These are phyloP conservation scores for Aspergillus egyptiacus DNA, from an alignment of 495 filamentous ascomycete species.

Conservation along the genomic window DNA sequence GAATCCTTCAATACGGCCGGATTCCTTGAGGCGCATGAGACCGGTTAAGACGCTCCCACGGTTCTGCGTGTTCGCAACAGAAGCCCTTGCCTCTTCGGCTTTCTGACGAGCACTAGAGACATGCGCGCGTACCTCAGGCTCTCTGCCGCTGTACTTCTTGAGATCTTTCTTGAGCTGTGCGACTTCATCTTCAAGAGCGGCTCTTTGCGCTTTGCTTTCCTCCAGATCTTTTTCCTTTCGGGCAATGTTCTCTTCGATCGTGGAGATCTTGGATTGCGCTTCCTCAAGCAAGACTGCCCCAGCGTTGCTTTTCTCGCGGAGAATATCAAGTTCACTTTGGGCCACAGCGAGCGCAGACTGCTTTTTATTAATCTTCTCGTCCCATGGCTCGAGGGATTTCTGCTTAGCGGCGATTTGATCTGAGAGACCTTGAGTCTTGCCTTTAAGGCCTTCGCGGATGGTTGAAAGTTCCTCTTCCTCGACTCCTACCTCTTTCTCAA, in stretches of 20 bases:
- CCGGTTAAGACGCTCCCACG: constrained; percentile 88
- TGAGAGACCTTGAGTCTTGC: constrained; percentile 90
- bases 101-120: constrained; percentile 86
- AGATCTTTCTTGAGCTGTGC: constrained; percentile 64
- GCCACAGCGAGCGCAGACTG: constrained; percentile 89
- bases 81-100: constrained; percentile 89
- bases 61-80: constrained; percentile 79
- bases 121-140: constrained; percentile 71
- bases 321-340: constrained; percentile 86
- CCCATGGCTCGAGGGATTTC: constrained; percentile 93
- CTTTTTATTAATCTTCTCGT: constrained; percentile 92
- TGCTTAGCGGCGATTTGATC: constrained; percentile 90
- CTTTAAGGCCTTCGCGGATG: constrained; percentile 81
- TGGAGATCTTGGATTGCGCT: constrained; percentile 68
- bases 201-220: constrained; percentile 65
- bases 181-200: constrained; percentile 66
- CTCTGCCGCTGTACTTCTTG: constrained; percentile 62
- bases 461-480: constrained; percentile 77
- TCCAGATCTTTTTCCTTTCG: constrained; percentile 70
- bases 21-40: constrained; percentile 91
- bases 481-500: constrained; percentile 65
- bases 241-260: constrained; percentile 61
- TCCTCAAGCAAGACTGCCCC: constrained; percentile 78
- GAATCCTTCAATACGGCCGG: constrained; percentile 92
- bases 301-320: constrained; percentile 81